Percentiles rank a stretch among this genome's conserved stretches.
Evolutionary conservation across 2,329 filamentous ascomycete species (phyloP).

Genomic region (Ramularia endophylla): DNA sequence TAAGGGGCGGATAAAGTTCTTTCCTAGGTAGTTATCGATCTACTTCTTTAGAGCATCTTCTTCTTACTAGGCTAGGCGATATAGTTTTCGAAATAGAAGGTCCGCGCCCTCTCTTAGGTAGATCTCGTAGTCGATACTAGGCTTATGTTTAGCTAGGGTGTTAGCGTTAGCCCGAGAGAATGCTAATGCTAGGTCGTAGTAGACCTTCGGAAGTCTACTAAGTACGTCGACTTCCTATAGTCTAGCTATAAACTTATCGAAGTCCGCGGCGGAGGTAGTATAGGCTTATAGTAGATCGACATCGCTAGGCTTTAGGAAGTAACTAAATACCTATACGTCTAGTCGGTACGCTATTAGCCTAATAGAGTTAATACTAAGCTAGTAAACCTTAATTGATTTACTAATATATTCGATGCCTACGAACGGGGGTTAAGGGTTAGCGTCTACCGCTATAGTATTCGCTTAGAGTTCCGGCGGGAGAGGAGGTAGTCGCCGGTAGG

Average conservation of each 20-base stretch:
- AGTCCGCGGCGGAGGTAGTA: not conserved
- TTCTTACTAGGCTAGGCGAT: not conserved
- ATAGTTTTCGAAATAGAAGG: not conserved
- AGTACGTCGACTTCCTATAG: not conserved
- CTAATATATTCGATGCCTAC: not conserved
- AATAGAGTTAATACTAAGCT: not conserved
- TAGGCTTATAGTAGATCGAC: not conserved
- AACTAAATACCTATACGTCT: not conserved
- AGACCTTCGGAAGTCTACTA: not conserved
- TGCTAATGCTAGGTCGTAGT: not conserved
- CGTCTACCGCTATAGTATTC: not conserved
- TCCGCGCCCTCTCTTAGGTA: not conserved
- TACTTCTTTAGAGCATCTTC: no score
- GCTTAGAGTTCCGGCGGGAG: not conserved
- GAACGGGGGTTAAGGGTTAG: not conserved
- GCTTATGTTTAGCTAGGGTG: not conserved
- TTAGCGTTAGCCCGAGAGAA: not conserved
- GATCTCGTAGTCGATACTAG: not conserved
- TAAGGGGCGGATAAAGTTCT: not conserved
- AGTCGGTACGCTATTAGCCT: not conserved
- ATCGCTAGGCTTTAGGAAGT: not conserved
- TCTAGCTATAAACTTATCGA: conserved; percentile 1
- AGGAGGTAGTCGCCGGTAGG: not conserved
- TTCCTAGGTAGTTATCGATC: not conserved
- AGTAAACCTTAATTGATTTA: not conserved